Evolutionary conservation across 306 rosid species (phyloP).

Genomic region (Fragaria nilgerrensis): DNA sequence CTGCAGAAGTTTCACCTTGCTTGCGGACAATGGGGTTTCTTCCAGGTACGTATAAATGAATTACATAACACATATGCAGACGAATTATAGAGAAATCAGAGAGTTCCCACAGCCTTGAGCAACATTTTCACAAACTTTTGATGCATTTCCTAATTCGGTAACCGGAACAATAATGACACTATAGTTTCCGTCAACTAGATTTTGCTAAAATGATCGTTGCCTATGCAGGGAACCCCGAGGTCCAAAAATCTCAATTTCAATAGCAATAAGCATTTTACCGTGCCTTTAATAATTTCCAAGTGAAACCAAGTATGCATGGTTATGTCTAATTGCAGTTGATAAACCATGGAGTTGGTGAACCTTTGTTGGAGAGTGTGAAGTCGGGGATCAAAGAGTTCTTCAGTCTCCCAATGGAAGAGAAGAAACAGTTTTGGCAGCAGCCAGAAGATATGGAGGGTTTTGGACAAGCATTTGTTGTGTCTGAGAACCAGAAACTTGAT

Average conservation of each 20-base stretch:
- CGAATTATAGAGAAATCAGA: no score
- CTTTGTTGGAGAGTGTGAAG: constrained; percentile 39
- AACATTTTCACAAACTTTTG: background rate
- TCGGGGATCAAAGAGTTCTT: constrained; percentile 28
- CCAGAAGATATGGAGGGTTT: constrained; percentile 39
- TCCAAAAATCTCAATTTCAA: no score
- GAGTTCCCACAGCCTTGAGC: no score
- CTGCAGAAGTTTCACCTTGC: constrained; percentile 36
- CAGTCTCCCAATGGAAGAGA: constrained; percentile 40
- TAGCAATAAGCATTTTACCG: no score
- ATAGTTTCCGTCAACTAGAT: background rate
- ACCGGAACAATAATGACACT: background rate
- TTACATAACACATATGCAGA: no score
- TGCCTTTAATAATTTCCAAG: no score
- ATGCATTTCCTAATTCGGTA: background rate
- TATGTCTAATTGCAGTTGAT: constrained; percentile 5
- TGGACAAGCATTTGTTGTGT: constrained; percentile 45
- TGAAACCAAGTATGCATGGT: background rate
- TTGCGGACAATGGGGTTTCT: constrained; percentile 51
- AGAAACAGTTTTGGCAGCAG: constrained; percentile 32
- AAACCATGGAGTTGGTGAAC: constrained; percentile 39
- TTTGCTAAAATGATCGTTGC: background rate
- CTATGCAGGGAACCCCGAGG: no score
- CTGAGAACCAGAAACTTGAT: constrained; percentile 47
- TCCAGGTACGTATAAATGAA: background rate